phyloP scores from a whole-genome alignment of 768 basidiomycete species.

The Leccinum olivaceopallidum region DNA sequence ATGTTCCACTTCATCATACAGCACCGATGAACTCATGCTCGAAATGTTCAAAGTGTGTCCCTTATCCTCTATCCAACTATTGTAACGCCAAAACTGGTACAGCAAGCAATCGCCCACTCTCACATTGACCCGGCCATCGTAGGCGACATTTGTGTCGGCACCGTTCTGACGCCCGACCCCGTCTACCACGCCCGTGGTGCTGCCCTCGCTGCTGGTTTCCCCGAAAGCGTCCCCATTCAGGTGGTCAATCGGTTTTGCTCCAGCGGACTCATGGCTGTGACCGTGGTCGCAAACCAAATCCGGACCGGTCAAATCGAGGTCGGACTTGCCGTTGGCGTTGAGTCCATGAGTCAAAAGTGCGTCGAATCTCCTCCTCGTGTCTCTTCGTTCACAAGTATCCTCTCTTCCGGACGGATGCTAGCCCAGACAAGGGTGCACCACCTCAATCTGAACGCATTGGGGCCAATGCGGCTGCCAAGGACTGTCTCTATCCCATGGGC shows the following conservation, averaged over 20 bases:
- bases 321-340: conserved; percentile 80
- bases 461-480: conserved; percentile 52
- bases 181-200: conserved; percentile 73
- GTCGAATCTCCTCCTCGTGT: conserved; percentile 15
- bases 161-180: conserved; percentile 63
- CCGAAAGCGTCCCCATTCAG: conserved; percentile 74
- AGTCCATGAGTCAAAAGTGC: conserved; percentile 82
- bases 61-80: background rate
- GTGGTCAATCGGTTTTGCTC: conserved; percentile 82
- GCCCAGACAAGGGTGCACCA: conserved; percentile 65
- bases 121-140: conserved; percentile 63
- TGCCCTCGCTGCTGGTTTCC: conserved; percentile 78
- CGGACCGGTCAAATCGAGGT: conserved; percentile 77
- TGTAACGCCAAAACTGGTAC: background rate
- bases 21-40: conserved; percentile 77
- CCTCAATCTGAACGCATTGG: conserved; percentile 62
- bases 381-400: background rate
- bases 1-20: conserved; percentile 27
- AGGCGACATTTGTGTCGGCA: conserved; percentile 81
- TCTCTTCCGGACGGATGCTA: conserved; percentile 22
- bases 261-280: conserved; percentile 83
- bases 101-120: conserved; percentile 63
- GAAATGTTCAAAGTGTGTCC: conserved; percentile 72
- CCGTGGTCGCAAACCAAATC: conserved; percentile 74
- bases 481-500: conserved; percentile 76